These are phyloP conservation scores for Oldenlandia corymbosa DNA, from an alignment of 257 asterid species.

Conservation along the genomic window DNA sequence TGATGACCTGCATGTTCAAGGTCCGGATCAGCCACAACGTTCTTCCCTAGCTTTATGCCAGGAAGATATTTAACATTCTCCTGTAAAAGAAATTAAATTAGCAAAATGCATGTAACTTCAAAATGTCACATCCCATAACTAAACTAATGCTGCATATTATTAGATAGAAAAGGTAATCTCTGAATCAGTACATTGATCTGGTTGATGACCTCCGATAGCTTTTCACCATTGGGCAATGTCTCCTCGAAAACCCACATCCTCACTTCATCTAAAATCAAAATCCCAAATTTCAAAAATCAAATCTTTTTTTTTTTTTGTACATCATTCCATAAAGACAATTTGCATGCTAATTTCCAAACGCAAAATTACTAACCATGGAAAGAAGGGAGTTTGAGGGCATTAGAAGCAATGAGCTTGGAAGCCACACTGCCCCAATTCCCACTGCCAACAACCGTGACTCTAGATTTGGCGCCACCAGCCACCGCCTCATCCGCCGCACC, in stretches of 20 bases:
- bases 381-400: conserved; percentile 46
- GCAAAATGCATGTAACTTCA: neutral
- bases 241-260: conserved; percentile 91
- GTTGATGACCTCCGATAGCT: conserved; percentile 69
- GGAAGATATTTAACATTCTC: conserved; percentile 87
- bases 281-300: neutral
- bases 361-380: conserved; percentile 55
- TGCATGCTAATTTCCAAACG: neutral
- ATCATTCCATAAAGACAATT: neutral
- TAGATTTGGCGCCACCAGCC: conserved; percentile 23
- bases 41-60: conserved; percentile 71
- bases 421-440: conserved; percentile 98
- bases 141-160: too few species aligned
- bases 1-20: conserved; percentile 69
- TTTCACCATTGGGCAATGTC: conserved; percentile 53
- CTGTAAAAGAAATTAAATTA: conserved; percentile 23
- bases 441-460: conserved; percentile 78
- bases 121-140: too few species aligned
- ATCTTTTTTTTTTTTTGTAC: neutral
- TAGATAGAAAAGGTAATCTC: neutral
- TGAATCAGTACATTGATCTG: conserved; percentile 38
- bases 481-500: too few species aligned
- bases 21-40: conserved; percentile 72
- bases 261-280: conserved; percentile 53
- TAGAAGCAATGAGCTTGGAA: conserved; percentile 81